Evolutionary conservation across 2,329 filamentous ascomycete species (phyloP).

Genomic region (Phoma herbarum): DNA sequence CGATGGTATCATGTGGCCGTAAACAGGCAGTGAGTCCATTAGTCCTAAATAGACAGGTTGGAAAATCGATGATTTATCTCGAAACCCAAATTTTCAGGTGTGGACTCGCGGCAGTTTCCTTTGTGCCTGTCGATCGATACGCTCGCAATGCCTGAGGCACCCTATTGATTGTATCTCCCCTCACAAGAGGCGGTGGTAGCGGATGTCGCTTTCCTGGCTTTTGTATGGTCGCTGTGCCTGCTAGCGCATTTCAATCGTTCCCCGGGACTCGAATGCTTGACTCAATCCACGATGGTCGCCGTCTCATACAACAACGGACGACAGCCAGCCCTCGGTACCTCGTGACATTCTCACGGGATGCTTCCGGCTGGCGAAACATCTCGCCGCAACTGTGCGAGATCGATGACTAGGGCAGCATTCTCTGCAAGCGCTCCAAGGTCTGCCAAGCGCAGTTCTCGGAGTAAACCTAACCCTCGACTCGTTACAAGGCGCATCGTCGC

Average conservation of each 20-base stretch:
- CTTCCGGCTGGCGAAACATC: background rate
- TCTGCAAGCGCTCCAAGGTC: slow-evolving; percentile 7
- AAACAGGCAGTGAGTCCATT: slow-evolving; percentile 6
- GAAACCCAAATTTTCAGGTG: background rate
- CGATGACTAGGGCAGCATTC: background rate
- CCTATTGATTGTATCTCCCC: background rate
- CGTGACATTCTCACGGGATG: slow-evolving; percentile 7
- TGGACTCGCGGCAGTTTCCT: background rate
- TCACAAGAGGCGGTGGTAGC: background rate
- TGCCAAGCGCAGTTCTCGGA: background rate
- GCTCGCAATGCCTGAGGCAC: background rate
- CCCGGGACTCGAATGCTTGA: background rate
- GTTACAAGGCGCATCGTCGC: slow-evolving; percentile 1
- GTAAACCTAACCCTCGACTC: background rate
- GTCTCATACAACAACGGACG: background rate
- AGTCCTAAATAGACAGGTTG: slow-evolving; percentile 1
- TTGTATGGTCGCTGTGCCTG: background rate
- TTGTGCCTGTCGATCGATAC: background rate
- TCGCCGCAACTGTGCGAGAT: slow-evolving; percentile 11
- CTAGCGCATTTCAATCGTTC: slow-evolving; percentile 5
- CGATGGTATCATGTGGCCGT: slow-evolving; percentile 41
- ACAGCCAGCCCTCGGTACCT: background rate
- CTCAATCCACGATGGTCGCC: background rate
- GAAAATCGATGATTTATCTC: slow-evolving; percentile 1
- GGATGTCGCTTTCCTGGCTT: slow-evolving; percentile 3